Evolutionary conservation across 345 rosid genomes (phyloP).

Genomic region (Rhodamnia rubescens): DNA sequence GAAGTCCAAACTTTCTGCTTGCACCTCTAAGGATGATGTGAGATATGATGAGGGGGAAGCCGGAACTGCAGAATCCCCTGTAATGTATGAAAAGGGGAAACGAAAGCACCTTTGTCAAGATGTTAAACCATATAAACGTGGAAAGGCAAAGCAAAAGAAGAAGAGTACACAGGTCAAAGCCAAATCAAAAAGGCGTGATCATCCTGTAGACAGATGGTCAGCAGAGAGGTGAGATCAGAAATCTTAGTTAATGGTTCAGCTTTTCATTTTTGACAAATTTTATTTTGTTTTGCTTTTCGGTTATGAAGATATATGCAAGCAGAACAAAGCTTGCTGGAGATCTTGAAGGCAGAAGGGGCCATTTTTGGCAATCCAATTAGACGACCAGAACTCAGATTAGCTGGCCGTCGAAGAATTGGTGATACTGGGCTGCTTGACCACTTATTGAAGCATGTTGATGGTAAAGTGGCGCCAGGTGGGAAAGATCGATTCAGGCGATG

Average conservation of each 20-base stretch:
- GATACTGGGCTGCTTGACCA: slow-evolving; percentile 97
- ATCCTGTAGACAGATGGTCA: slow-evolving; percentile 46
- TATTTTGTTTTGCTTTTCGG: background rate
- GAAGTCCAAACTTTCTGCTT: background rate
- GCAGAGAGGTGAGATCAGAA: slow-evolving; percentile 39
- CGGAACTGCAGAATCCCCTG: background rate
- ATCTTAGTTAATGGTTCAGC: background rate
- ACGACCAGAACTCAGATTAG: slow-evolving; percentile 40
- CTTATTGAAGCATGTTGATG: slow-evolving; percentile 80
- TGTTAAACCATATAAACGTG: background rate
- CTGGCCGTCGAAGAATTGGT: slow-evolving; percentile 62
- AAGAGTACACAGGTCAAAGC: background rate
- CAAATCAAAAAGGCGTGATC: background rate
- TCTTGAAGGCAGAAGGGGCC: slow-evolving; percentile 74
- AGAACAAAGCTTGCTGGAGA: slow-evolving; percentile 49
- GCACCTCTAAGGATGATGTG: background rate
- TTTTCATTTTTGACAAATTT: background rate
- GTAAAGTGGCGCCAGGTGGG: slow-evolving; percentile 82
- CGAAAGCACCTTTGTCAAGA: background rate
- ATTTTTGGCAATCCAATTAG: slow-evolving; percentile 54
- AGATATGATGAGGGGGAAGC: background rate
- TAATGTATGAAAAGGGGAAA: background rate
- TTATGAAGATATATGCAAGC: slow-evolving; percentile 56
- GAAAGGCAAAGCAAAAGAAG: background rate
- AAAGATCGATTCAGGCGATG: slow-evolving; percentile 74